Conservation (phyloP, 768 basidiomycete species). For the Phaffia tasmanica region DNA sequence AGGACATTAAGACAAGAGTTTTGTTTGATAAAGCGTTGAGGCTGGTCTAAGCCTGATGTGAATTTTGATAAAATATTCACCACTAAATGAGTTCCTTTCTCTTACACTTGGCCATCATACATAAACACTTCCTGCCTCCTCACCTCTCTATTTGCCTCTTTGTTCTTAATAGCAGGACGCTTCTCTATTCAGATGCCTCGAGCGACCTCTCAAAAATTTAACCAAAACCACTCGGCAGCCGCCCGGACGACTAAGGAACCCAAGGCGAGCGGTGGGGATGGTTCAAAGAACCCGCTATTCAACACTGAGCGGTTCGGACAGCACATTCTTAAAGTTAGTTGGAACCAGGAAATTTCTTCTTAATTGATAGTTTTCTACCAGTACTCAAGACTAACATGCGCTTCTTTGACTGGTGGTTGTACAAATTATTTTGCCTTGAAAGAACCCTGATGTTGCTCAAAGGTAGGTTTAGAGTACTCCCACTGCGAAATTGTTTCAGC, state of each 20-base stretch:
- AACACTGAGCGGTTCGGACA: slow-evolving; percentile 93
- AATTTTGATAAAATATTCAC: too few relatives aligned
- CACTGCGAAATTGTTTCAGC: too few relatives aligned
- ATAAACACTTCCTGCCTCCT: too few relatives aligned
- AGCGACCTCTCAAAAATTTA: slow-evolving; percentile 64
- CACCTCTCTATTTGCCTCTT: too few relatives aligned
- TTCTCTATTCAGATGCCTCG: slow-evolving; percentile 51
- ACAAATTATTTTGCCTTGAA: slow-evolving; percentile 17
- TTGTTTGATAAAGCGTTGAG: too few relatives aligned
- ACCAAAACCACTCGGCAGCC: slow-evolving; percentile 39
- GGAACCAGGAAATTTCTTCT: slow-evolving; percentile 50
- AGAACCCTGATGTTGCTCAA: slow-evolving; percentile 22
- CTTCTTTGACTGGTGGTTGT: slow-evolving; percentile 27
- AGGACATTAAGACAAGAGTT: too few relatives aligned
- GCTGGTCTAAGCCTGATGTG: too few relatives aligned
- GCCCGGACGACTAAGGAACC: slow-evolving; percentile 18
- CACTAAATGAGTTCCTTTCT: too few relatives aligned
- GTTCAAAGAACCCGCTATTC: slow-evolving; percentile 61
- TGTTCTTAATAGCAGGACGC: too few relatives aligned
- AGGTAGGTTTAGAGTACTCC: slow-evolving; percentile 1
- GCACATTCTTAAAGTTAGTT: slow-evolving; percentile 81
- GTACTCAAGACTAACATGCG: neutral
- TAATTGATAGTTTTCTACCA: slow-evolving; percentile 56
- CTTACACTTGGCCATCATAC: too few relatives aligned
- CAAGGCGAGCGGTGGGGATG: slow-evolving; percentile 26